Evolutionary conservation across 441 rosid species (phyloP), one percentile per base, ranked within the genome.

Genomic region (Eruca vesicaria): DNA sequence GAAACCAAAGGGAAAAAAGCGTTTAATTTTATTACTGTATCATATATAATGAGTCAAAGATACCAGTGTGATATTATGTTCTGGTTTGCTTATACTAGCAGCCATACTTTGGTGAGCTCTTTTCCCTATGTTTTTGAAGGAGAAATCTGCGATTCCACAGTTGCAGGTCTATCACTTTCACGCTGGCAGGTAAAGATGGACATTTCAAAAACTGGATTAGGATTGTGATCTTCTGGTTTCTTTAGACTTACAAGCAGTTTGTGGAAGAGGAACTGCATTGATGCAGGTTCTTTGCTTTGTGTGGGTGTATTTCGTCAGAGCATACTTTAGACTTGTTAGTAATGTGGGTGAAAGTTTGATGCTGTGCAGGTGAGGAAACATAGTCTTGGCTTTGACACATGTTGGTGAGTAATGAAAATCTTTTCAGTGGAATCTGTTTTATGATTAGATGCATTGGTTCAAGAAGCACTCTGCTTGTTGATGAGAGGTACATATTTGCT

Each of bases 241-340:
- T 50, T 19, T 29, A 61, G 29, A 31, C 41, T 50, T 16, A 6
- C 58, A 29, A 71, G 76, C 58, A 19, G 80, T 55, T 77, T 58
- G 19, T 48, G 63, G 68, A 71, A 58, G 56, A 57, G 53, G 67
- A 36, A 33, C 28, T 19, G 19, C 45, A 35, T 36, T 35, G 18
- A 77, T 21, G 69, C 69, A 77, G 77, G 69, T 72, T 71, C 21
- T 52, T 52, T 78, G 69, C 65, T 66, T 21, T 71, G 50, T 36
- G 28, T 59, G 61, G 26, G 53, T 77, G n/a, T n/a, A 41, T 29
- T 29, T 64, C 43, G 38, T 71, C 62, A 64, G n/a, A n/a, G 67
- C 76, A 45, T 63, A 36, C 3, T 55, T 36, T 33, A 33, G 53
- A 60, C 56, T 76, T 58, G 48, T 71, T 64, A 56, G 61, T 48